phyloP scores from a whole-genome alignment of 1,139 yeast species.

The Candida glucosophila region DNA sequence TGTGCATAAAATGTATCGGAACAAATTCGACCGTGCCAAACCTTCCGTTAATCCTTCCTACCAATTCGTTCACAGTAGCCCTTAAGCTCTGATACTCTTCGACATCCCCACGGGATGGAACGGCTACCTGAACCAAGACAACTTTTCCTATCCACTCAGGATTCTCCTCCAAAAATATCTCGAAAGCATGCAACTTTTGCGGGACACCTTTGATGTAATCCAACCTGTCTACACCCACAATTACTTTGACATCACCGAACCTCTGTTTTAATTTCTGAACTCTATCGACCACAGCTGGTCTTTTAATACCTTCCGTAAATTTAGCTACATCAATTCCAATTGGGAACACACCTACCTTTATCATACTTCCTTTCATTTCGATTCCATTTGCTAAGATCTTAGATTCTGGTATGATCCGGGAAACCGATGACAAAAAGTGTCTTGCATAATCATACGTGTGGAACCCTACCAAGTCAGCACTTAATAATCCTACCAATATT shows the following conservation, averaged over 20 bases:
- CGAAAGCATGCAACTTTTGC: conserved; percentile 92
- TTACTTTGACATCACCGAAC: conserved; percentile 67
- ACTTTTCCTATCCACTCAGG: conserved; percentile 99
- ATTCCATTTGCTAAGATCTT: conserved; percentile 90
- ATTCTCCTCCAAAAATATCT: conserved; percentile 80
- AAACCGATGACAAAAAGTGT: conserved; percentile 89
- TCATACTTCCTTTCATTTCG: conserved; percentile 65
- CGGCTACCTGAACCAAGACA: conserved; percentile 92
- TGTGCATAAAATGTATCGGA: conserved; percentile 95
- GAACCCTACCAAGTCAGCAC: conserved; percentile 93
- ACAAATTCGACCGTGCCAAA: conserved; percentile 97
- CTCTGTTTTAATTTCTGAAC: conserved; percentile 51
- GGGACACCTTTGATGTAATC: conserved; percentile 98
- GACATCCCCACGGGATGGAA: conserved; percentile 95
- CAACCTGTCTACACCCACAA: conserved; percentile 91
- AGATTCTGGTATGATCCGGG: conserved; percentile 65
- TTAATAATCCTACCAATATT: conserved; percentile 81
- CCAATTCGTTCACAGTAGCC: conserved; percentile 90
- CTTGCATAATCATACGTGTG: conserved; percentile 99
- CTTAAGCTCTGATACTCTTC: conserved; percentile 94
- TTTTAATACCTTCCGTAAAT: conserved; percentile 70
- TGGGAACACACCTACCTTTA: conserved; percentile 93
- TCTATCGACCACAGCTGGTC: conserved; percentile 55
- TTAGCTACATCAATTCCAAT: conserved; percentile 96
- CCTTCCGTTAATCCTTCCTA: conserved; percentile 92